Evolutionary conservation across 73 alveolate species (phyloP), one percentile per base, ranked within the genome.

Genomic region (Paramecium sexaurelia): DNA sequence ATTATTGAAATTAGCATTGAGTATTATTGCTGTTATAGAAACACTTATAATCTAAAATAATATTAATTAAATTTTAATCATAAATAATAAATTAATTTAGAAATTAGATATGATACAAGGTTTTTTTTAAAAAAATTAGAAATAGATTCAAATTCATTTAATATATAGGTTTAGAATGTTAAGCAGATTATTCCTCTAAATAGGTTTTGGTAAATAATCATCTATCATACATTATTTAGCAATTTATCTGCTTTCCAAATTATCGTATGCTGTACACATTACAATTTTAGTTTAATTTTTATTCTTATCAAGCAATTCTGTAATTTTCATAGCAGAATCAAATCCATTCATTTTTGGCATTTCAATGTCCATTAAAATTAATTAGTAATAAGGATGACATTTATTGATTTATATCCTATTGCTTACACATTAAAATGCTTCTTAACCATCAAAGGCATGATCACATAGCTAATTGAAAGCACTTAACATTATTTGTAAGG

Each of bases 201-300:
- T 45, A 0, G 90, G 90, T 40, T 78, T 78, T 2, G 90, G 90
- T 7, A 78, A 43, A 6, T 13, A 24, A 45, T 45, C 90, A 5
- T 7, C 22, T 41, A 78, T 78, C 11, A 24, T n/a, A 17, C 90
- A 78, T 19, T 15, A 41, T 19, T 33, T n/a, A 40, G 40, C 10
- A 45, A 78, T 41, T 78, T 33, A 6, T 4, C 11, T 78, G 19
- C 90, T 41, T 24, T 78, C 90, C 24, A 17, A 78, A 41, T 19
- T 41, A 78, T 78, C 90, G 19, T 78, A 78, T 22, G 90, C 90
- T 24, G 90, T 41, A 45, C 90, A 78, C 90, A 78, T 78, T 39
- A 78, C 29, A 2, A 78, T 78, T 37, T 20, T 43, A 19, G 90
- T 78, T 24, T 41, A 22, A 33, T 78, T 29, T 20, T 32, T 24